Conservation (phyloP, 768 basidiomycete species). For the Baorangia bicolor region DNA sequence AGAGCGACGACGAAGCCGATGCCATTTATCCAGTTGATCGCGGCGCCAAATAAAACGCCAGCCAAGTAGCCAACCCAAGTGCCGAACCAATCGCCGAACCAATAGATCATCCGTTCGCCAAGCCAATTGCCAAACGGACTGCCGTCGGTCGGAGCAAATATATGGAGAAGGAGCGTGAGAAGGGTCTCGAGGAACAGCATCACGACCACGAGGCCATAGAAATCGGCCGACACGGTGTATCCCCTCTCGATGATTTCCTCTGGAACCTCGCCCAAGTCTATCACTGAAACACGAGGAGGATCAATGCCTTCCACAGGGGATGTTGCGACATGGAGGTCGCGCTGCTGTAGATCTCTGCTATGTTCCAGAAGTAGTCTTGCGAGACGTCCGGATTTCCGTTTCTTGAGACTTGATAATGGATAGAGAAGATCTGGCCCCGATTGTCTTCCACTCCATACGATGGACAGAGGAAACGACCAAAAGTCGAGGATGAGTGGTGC, state of each 20-base stretch:
- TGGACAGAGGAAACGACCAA: neutral
- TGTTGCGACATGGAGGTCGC: neutral
- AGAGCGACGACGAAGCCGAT: neutral
- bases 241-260: neutral
- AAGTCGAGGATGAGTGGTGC: slow-evolving; percentile 8
- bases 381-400: slow-evolving; percentile 5
- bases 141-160: neutral
- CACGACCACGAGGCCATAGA: neutral
- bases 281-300: neutral
- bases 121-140: neutral
- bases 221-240: slow-evolving; percentile 4
- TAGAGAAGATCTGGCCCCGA: slow-evolving; percentile 3
- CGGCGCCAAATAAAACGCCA: neutral
- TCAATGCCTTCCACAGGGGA: neutral
- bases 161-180: neutral
- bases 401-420: slow-evolving; percentile 4
- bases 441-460: neutral
- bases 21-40: neutral
- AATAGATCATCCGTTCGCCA: neutral
- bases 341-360: neutral
- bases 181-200: neutral
- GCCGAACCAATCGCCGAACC: neutral
- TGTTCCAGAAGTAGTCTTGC: slow-evolving; percentile 3
- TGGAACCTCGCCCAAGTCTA: slow-evolving; percentile 3
- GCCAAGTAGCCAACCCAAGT: neutral